A percentile compares a stretch with the other conserved stretches of the same genome.
Conservation (phyloP, 176 grass and related monocot genomes). For the bread wheat (Triticum aestivum) region IWGSC_CS_RefSeq_v2.1 NC_057804.1:456873347-456873846, state of each 20-base stretch:
- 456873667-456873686: not conserved
- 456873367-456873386: not conserved
- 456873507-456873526: not conserved
- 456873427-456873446: not conserved
- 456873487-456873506: too few species aligned
- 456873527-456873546: not conserved
- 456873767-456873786: not conserved
- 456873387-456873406: not conserved
- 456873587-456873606: not conserved
- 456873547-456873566: not conserved
- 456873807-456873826: conserved; percentile 5
- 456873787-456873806: conserved; percentile 20
- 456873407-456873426: not conserved
- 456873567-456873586: not conserved
- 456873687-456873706: not conserved
- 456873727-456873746: not conserved
- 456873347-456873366: not conserved
- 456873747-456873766: not conserved
- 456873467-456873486: too few species aligned
- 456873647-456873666: not conserved
- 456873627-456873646: not conserved
- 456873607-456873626: too few species aligned
- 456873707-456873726: not conserved
- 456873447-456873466: not conserved
- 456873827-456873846: not conserved